Conservation (phyloP, 2,329 filamentous ascomycete genomes). For the Elsinoe perseae region DNA sequence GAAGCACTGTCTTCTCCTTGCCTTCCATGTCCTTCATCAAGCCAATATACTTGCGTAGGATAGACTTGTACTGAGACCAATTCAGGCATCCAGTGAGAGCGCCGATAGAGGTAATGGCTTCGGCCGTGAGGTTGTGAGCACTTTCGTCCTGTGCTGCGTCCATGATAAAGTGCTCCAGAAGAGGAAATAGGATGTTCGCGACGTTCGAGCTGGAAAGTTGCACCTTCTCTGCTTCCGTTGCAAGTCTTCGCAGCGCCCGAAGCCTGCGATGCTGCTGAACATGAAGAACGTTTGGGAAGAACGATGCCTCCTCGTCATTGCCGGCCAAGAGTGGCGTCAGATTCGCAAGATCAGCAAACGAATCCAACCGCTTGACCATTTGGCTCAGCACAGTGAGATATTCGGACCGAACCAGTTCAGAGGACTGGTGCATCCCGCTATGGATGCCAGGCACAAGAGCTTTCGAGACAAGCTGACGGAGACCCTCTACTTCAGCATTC, state of each 20-base stretch:
- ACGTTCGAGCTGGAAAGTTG: constrained; percentile 69
- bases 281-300: constrained; percentile 88
- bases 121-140: constrained; percentile 74
- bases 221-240: constrained; percentile 55
- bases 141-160: constrained; percentile 68
- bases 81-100: constrained; percentile 67
- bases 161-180: constrained; percentile 91
- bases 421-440: constrained; percentile 64
- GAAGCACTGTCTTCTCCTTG: constrained; percentile 75
- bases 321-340: constrained; percentile 61
- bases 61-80: constrained; percentile 83
- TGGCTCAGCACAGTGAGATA: constrained; percentile 72
- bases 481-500: constrained; percentile 43
- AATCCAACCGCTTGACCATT: constrained; percentile 62
- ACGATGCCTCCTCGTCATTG: constrained; percentile 71
- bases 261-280: constrained; percentile 81
- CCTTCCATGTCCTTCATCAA: constrained; percentile 76
- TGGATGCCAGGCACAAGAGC: constrained; percentile 70
- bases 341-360: constrained; percentile 65
- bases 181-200: constrained; percentile 77
- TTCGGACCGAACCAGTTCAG: constrained; percentile 78
- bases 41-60: constrained; percentile 73
- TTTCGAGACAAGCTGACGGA: constrained; percentile 47
- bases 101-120: constrained; percentile 75
- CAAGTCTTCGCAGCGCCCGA: constrained; percentile 71